Evolutionary conservation across 2,329 filamentous ascomycete genomes (phyloP).

Genomic region (Colletotrichum sp.): DNA sequence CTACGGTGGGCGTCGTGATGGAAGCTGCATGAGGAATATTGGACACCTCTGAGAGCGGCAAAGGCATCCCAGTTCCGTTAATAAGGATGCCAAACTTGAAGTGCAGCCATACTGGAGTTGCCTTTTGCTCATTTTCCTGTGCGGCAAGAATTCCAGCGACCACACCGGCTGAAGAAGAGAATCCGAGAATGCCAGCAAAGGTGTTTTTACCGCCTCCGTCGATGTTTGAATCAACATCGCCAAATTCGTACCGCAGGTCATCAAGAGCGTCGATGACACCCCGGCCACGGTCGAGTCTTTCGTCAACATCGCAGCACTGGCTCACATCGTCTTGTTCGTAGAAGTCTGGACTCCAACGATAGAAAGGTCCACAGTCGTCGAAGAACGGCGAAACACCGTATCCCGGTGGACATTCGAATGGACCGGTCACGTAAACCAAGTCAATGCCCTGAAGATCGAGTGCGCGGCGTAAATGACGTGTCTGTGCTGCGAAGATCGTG

Average conservation of each 20-base stretch:
- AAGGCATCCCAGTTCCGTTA: not conserved
- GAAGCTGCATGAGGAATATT: not conserved
- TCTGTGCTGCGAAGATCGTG: not conserved
- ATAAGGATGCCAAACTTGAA: not conserved
- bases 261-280: not conserved
- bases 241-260: not conserved
- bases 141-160: not conserved
- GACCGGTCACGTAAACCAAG: not conserved
- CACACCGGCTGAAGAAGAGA: not conserved
- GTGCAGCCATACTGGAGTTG: not conserved
- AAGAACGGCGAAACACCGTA: slow-evolving; percentile 3
- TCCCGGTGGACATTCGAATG: not conserved
- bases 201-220: not conserved
- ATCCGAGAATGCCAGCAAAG: not conserved
- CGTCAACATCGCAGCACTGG: not conserved
- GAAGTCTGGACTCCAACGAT: not conserved
- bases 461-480: not conserved
- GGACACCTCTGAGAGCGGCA: not conserved
- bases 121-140: not conserved
- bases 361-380: slow-evolving; percentile 5
- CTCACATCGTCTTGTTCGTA: not conserved
- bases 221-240: not conserved
- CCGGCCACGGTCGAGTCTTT: not conserved
- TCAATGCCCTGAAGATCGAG: not conserved
- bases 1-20: not conserved